phyloP scores from a whole-genome alignment of 139 green algal genomes.

The Auxenochlorella protothecoides region DNA sequence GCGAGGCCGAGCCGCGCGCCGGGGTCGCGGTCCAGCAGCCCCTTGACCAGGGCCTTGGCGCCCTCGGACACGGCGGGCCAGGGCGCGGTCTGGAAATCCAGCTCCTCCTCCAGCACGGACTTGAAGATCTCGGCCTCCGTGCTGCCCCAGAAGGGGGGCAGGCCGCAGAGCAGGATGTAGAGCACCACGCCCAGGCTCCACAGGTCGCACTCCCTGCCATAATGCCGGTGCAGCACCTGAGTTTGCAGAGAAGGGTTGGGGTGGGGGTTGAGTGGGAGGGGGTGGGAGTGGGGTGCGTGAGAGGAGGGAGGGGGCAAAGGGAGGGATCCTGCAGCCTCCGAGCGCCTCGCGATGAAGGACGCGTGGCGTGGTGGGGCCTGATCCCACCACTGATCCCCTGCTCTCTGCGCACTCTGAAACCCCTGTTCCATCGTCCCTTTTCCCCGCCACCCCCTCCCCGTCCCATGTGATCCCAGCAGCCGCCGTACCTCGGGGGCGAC shows the following conservation, averaged over 20 bases:
- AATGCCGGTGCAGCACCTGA: conserved; percentile 50
- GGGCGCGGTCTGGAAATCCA: conserved; percentile 30
- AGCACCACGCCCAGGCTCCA: conserved; percentile 83
- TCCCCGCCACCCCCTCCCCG: too few relatives aligned
- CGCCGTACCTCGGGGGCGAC: conserved; percentile 55
- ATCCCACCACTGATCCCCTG: too few relatives aligned
- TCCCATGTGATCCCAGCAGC: too few relatives aligned
- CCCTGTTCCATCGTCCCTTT: too few relatives aligned
- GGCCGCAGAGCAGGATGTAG: conserved; percentile 82
- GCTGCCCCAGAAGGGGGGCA: conserved; percentile 86
- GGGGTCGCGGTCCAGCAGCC: conserved; percentile 19
- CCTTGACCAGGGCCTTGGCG: conserved; percentile 18
- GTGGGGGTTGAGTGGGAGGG: too few relatives aligned
- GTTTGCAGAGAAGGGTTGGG: too few relatives aligned
- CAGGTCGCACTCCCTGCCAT: conserved; percentile 57
- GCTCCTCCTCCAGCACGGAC: conserved; percentile 33
- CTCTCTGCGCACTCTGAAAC: too few relatives aligned
- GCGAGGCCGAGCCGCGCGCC: not conserved
- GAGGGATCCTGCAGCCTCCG: too few relatives aligned
- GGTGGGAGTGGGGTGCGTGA: too few relatives aligned
- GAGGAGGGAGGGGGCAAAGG: too few relatives aligned
- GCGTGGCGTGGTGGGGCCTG: too few relatives aligned
- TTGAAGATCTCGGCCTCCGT: conserved; percentile 61
- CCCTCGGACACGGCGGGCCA: conserved; percentile 31
- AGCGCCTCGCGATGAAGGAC: too few relatives aligned